Conservation (phyloP, 2,329 filamentous ascomycete genomes). For the Alternaria tenuissima region DNA sequence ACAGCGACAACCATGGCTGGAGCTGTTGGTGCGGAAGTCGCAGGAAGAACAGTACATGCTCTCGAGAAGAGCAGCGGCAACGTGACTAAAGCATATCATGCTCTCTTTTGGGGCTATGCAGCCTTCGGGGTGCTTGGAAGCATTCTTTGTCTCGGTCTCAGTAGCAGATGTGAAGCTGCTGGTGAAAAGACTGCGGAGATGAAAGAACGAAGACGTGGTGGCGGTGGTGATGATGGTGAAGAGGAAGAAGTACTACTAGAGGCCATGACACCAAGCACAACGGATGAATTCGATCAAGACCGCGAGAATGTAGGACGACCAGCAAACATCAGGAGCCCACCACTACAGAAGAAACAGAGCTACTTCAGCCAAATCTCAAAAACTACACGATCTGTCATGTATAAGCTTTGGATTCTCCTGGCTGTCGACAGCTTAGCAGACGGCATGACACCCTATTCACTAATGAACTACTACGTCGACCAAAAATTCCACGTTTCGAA, state of each 20-base stretch:
- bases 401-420: constrained; percentile 71
- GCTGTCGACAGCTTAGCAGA: constrained; percentile 71
- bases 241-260: constrained; percentile 48
- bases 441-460: constrained; percentile 60
- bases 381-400: constrained; percentile 66
- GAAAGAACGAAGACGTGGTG: constrained; percentile 30
- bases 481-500: constrained; percentile 52
- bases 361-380: constrained; percentile 64
- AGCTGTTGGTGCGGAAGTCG: constrained; percentile 45
- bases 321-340: constrained; percentile 24
- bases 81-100: constrained; percentile 49
- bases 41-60: constrained; percentile 53
- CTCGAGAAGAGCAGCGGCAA: constrained; percentile 50
- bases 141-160: constrained; percentile 51
- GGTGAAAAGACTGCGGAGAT: constrained; percentile 39
- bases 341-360: constrained; percentile 40
- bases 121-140: constrained; percentile 52
- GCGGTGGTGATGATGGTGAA: constrained; percentile 27
- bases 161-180: constrained; percentile 52
- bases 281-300: constrained; percentile 41
- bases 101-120: constrained; percentile 56
- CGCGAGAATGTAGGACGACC: constrained; percentile 20
- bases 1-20: constrained; percentile 49
- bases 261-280: constrained; percentile 43
- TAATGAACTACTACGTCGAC: constrained; percentile 50